A percentile compares a stretch with the other conserved stretches of the same genome.
phyloP scores from a whole-genome alignment of 306 rosid species.

The Urtica urens region DNA sequence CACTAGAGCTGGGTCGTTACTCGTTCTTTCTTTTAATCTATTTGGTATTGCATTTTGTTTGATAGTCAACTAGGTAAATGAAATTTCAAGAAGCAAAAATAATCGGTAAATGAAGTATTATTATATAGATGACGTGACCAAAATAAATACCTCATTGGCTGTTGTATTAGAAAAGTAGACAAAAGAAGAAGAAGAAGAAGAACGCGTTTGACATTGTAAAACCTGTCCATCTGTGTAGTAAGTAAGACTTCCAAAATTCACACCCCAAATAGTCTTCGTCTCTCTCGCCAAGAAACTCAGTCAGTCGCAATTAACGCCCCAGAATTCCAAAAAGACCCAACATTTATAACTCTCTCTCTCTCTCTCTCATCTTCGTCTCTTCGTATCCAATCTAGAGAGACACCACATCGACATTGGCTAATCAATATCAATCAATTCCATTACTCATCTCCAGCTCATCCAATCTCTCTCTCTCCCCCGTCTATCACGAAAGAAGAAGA shows the following conservation, averaged over 20 bases:
- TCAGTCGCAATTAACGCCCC: constrained; percentile 5
- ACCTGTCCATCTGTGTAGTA: constrained; percentile 7
- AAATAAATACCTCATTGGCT: too few species aligned
- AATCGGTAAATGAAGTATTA: too few species aligned
- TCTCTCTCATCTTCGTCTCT: background rate
- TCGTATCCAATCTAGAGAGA: background rate
- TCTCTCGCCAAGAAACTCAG: constrained; percentile 1
- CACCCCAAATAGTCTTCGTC: background rate
- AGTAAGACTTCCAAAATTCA: background rate
- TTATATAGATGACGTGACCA: too few species aligned
- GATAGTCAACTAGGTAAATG: too few species aligned
- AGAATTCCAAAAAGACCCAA: background rate
- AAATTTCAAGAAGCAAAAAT: too few species aligned
- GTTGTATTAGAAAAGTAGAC: too few species aligned
- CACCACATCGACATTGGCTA: background rate
- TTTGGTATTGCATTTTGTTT: too few species aligned
- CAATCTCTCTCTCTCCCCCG: constrained; percentile 13
- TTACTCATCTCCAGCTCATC: background rate
- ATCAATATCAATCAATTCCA: background rate
- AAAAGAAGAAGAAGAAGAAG: background rate
- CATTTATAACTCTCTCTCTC: too few species aligned
- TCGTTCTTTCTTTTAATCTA: too few species aligned
- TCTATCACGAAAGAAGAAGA: constrained; percentile 7
- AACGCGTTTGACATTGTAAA: constrained; percentile 41
- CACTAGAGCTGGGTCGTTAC: too few species aligned